phyloP scores from a whole-genome alignment of 371 early-diverging fungal species.

The Mucor sp. region DNA sequence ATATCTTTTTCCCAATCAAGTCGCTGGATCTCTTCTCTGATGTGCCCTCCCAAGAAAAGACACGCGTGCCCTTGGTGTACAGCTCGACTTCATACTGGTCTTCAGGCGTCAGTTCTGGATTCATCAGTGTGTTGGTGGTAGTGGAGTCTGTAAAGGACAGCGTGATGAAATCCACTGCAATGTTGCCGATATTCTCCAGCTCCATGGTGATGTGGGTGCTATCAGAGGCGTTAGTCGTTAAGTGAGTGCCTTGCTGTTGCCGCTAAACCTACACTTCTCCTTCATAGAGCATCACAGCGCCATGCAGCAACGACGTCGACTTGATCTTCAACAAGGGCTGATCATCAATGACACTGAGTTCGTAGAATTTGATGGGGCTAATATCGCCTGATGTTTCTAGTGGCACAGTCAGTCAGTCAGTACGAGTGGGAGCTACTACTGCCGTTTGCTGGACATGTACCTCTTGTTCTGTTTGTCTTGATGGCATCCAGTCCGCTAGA shows the following conservation, averaged over 20 bases:
- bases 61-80: slow-evolving; percentile 65
- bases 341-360: slow-evolving; percentile 64
- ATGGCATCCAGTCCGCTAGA: slow-evolving; percentile 35
- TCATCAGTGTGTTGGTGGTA: slow-evolving; percentile 50
- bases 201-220: slow-evolving; percentile 54
- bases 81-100: slow-evolving; percentile 80
- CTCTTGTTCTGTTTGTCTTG: slow-evolving; percentile 27
- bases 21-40: background rate
- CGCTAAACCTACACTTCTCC: slow-evolving; percentile 76
- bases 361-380: slow-evolving; percentile 35
- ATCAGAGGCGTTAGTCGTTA: background rate
- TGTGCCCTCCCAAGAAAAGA: slow-evolving; percentile 68
- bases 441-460: background rate
- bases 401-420: background rate
- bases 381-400: background rate
- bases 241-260: background rate
- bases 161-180: slow-evolving; percentile 72
- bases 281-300: slow-evolving; percentile 80
- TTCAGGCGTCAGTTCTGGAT: slow-evolving; percentile 68
- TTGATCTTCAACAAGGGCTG: slow-evolving; percentile 71
- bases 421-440: background rate
- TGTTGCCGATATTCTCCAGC: slow-evolving; percentile 76
- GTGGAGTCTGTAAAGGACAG: slow-evolving; percentile 73
- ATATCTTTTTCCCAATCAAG: slow-evolving; percentile 27
- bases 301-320: slow-evolving; percentile 59